A percentile compares a stretch with the other conserved stretches of the same genome.
Evolutionary conservation across 768 basidiomycete genomes (phyloP).

Genomic region (Gloeophyllum trabeum): DNA sequence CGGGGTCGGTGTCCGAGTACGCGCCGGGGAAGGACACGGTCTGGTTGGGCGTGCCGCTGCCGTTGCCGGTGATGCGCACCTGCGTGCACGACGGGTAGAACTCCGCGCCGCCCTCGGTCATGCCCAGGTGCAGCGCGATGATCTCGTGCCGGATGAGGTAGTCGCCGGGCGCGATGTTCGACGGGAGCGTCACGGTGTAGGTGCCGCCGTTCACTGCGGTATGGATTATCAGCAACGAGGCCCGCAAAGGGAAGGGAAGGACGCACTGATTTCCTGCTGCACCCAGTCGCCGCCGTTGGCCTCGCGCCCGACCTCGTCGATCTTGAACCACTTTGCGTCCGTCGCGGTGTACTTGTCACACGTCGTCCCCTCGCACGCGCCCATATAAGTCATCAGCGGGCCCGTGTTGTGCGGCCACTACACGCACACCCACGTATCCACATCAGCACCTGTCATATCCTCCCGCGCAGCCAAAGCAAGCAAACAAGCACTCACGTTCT

Average conservation of each 20-base stretch:
- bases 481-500: constrained; percentile 15
- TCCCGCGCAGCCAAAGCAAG: neutral
- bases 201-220: constrained; percentile 14
- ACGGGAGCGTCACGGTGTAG: constrained; percentile 17
- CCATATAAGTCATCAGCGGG: constrained; percentile 68
- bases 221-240: neutral
- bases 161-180: constrained; percentile 11
- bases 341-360: constrained; percentile 52
- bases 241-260: neutral
- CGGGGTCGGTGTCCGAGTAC: constrained; percentile 60
- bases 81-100: constrained; percentile 70
- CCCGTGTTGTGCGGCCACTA: constrained; percentile 51
- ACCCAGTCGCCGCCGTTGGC: constrained; percentile 15
- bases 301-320: constrained; percentile 16
- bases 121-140: constrained; percentile 17
- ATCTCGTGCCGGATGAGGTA: constrained; percentile 19
- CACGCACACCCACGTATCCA: neutral
- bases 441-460: neutral
- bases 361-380: constrained; percentile 41
- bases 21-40: constrained; percentile 64
- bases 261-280: constrained; percentile 18
- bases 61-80: constrained; percentile 37
- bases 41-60: constrained; percentile 38
- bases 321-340: constrained; percentile 64
- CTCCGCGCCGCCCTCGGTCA: constrained; percentile 48